Evolutionary conservation across 2,329 filamentous ascomycete genomes (phyloP).

Genomic region (Ophiostoma himal-ulmi): DNA sequence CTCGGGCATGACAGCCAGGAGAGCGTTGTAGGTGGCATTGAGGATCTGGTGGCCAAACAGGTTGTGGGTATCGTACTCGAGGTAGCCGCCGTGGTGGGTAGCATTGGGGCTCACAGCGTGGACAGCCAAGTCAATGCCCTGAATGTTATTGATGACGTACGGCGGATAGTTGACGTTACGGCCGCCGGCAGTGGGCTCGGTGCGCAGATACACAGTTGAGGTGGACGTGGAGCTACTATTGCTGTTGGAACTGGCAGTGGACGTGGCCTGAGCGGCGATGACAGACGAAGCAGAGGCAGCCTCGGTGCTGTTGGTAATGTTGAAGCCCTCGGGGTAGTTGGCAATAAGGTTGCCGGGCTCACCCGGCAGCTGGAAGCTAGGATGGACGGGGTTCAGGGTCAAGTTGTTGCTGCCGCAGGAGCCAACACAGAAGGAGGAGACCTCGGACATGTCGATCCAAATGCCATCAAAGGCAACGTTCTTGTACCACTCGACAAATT

Average conservation of each 20-base stretch:
- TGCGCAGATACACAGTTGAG: constrained; percentile 47
- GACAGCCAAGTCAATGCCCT: constrained; percentile 61
- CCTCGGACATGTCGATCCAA: constrained; percentile 56
- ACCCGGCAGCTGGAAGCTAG: constrained; percentile 59
- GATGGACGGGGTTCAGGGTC: constrained; percentile 62
- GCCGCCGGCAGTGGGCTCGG: constrained; percentile 55
- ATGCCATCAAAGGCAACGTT: constrained; percentile 47
- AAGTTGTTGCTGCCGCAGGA: constrained; percentile 63
- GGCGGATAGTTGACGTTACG: constrained; percentile 68
- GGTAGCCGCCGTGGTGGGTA: constrained; percentile 64
- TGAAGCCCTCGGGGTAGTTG: constrained; percentile 63
- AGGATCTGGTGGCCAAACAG: constrained; percentile 70
- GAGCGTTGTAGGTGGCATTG: constrained; percentile 68
- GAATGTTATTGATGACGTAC: constrained; percentile 68
- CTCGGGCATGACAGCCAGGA: constrained; percentile 56
- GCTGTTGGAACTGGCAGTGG: constrained; percentile 16
- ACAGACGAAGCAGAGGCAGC: constrained; percentile 54
- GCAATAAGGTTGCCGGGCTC: constrained; percentile 56
- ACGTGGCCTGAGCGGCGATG: constrained; percentile 36
- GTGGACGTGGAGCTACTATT: constrained; percentile 27
- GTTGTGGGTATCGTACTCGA: constrained; percentile 79
- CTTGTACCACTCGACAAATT: constrained; percentile 36
- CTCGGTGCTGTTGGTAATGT: constrained; percentile 62
- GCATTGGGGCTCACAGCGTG: constrained; percentile 72
- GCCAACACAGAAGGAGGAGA: constrained; percentile 49